Evolutionary conservation across 495 filamentous ascomycete species (phyloP).

Genomic region (Halenospora varia): DNA sequence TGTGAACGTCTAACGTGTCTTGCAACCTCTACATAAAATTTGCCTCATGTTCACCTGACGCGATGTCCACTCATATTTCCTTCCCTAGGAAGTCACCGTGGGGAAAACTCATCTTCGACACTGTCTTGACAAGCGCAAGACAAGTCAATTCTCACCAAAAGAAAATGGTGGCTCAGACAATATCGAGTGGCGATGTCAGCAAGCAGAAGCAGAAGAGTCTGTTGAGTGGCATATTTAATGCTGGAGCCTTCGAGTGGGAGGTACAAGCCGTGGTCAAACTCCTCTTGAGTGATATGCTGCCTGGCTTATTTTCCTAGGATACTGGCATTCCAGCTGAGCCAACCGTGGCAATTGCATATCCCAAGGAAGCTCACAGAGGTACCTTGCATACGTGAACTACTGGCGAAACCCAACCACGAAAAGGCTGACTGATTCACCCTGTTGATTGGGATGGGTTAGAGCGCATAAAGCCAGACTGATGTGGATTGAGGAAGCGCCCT

Average conservation of each 20-base stretch:
- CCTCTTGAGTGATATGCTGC: too few species aligned
- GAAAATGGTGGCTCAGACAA: background rate
- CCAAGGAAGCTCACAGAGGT: background rate
- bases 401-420: too few species aligned
- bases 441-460: too few species aligned
- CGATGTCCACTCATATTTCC: too few species aligned
- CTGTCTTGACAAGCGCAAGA: background rate
- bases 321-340: background rate
- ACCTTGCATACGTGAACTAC: too few species aligned
- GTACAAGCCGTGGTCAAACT: background rate
- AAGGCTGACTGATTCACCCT: too few species aligned
- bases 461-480: too few species aligned
- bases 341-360: background rate
- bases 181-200: background rate
- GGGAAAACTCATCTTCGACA: background rate
- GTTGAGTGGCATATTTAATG: background rate
- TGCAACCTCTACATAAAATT: too few species aligned
- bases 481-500: too few species aligned
- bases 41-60: too few species aligned
- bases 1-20: too few species aligned
- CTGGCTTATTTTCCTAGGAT: background rate
- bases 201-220: background rate
- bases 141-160: background rate
- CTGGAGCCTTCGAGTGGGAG: background rate
- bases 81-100: background rate